A percentile compares a stretch with the other conserved stretches of the same genome.
phyloP scores from a whole-genome alignment of 106 monocot species.

The Apostasia ramifera region DNA sequence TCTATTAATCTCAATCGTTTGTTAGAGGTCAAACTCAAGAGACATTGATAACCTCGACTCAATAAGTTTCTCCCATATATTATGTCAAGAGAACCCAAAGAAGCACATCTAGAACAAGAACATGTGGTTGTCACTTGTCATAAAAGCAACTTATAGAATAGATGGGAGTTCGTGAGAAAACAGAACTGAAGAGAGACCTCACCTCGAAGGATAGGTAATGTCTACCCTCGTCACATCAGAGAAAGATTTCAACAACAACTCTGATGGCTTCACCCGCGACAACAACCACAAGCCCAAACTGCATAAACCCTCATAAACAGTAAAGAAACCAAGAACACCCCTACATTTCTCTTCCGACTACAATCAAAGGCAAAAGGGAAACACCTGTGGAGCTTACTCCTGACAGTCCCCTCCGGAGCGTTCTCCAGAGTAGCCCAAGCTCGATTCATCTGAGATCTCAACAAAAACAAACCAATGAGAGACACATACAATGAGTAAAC shows the following conservation, averaged over 20 bases:
- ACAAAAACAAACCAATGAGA: constrained; percentile 2
- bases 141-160: no score
- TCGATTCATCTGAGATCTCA: constrained; percentile 63
- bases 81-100: no score
- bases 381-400: constrained; percentile 71
- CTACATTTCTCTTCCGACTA: not conserved
- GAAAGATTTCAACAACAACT: constrained; percentile 78
- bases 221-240: constrained; percentile 71
- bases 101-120: no score
- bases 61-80: no score
- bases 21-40: no score
- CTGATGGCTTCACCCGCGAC: constrained; percentile 79
- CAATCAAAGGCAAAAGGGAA: not conserved
- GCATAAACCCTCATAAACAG: constrained; percentile 17
- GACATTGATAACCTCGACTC: no score
- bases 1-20: no score
- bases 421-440: constrained; percentile 64
- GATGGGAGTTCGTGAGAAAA: not conserved
- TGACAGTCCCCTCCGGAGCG: constrained; percentile 67
- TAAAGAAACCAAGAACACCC: not conserved
- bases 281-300: constrained; percentile 77
- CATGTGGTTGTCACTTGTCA: no score
- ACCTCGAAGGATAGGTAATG: constrained; percentile 79
- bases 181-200: constrained; percentile 10
- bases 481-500: not conserved